Base-by-base conservation (phyloP, 2,329 filamentous ascomycete genomes). In the Ophioceras dolichostomum region DNA sequence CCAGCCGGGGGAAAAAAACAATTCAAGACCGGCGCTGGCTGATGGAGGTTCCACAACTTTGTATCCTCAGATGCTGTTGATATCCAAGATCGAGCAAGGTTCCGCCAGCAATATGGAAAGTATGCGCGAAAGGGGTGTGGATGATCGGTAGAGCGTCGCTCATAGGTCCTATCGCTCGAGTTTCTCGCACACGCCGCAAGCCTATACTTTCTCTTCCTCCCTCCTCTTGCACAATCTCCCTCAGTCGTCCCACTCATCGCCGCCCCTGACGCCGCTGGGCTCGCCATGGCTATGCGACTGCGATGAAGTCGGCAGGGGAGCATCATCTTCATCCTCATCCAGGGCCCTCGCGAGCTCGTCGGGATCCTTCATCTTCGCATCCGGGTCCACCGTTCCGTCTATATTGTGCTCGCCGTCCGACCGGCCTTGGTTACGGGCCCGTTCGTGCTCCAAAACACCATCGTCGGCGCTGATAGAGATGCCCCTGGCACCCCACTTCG, bases 401-500 rank as follows among this genome's bases (percentile, higher is more conserved):
- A 68, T 60, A 44, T 65, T 59, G 37, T 67, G 63, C 13, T 52
- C 47, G n/a, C 58, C 60, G 32, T 60, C 55, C 31, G 51, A 44
- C 19, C 51, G 53, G 36, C n/a, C n/a, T n/a, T 53, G 49, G 30
- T 67, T 64, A 22, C 60, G 59, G 13, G 20, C 35, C 19, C 19
- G 35, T 38, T 75, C 68, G 29, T 60, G 52, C 38, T 66, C 69
- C 10, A 74, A 55, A 4, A 75, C 65, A 2, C 67, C 68, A 17
- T 80, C 76, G 45, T 81, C 76, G 22, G 76, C 76, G 45, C 72
- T 77, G 47, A 81, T 68, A 1, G 74, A 79, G 48, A 81, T 80
- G 38, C 76, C 76, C 19, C 76, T 64, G 4, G 69, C 59, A 10
- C 76, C 75, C 76, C 76, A 81, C 47, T 72, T 75, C 29, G 67